Conservation (phyloP, 768 basidiomycete species). For the Tylopilus sp. region DNA sequence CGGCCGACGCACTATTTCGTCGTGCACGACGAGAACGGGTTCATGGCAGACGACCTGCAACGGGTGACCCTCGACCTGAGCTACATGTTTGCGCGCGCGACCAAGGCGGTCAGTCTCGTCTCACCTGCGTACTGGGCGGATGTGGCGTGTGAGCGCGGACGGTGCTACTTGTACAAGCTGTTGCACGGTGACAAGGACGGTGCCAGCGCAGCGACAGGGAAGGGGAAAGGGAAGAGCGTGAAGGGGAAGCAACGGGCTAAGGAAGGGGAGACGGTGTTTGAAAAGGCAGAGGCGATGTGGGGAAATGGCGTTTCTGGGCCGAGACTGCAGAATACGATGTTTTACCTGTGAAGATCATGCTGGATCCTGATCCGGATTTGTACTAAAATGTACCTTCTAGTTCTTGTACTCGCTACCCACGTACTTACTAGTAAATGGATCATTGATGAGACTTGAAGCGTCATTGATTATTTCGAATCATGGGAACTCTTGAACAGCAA, state of each 20-base stretch:
- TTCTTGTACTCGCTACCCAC: too few relatives aligned
- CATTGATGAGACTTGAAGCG: too few relatives aligned
- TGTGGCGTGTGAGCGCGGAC: conserved; percentile 49
- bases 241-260: conserved; percentile 37
- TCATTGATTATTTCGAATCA: too few relatives aligned
- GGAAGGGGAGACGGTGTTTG: conserved; percentile 40
- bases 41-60: conserved; percentile 49
- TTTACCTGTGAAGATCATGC: conserved; percentile 43
- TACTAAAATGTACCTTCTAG: too few relatives aligned
- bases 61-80: conserved; percentile 47
- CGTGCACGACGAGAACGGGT: conserved; percentile 49
- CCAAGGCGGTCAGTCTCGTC: conserved; percentile 40
- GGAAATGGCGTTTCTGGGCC: conserved; percentile 46
- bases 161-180: conserved; percentile 48
- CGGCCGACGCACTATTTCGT: conserved; percentile 55
- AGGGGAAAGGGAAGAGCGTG: conserved; percentile 13
- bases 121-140: conserved; percentile 42
- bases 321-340: conserved; percentile 65
- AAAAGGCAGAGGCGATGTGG: conserved; percentile 56
- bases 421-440: too few relatives aligned
- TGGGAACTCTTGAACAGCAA: too few relatives aligned
- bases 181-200: conserved; percentile 31
- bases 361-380: too few relatives aligned
- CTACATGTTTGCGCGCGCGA: conserved; percentile 59
- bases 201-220: conserved; percentile 20